A percentile compares a stretch with the other conserved stretches of the same genome.
phyloP scores from a whole-genome alignment of 1,139 yeast species.

The Hyphopichia wangnamkhiaoensis region DNA sequence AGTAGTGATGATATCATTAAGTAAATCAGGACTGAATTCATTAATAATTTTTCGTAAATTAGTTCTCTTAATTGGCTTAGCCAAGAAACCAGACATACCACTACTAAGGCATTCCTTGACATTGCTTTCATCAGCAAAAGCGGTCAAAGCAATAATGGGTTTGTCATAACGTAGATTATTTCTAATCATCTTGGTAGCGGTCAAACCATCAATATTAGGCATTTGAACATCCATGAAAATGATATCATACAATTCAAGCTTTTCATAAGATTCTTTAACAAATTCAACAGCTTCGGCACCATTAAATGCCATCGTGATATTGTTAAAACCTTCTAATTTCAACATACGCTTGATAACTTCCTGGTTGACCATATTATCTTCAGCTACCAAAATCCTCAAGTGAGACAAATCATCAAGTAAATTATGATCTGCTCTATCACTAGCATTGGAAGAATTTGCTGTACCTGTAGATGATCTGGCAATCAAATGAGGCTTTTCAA shows the following conservation, averaged over 20 bases:
- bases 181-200: conserved; percentile 76
- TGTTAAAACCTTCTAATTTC: conserved; percentile 69
- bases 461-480: conserved; percentile 60
- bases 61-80: conserved; percentile 81
- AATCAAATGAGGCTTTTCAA: conserved; percentile 48
- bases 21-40: conserved; percentile 41
- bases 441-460: conserved; percentile 40
- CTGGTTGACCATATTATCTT: conserved; percentile 88
- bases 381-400: conserved; percentile 79
- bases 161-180: conserved; percentile 59
- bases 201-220: conserved; percentile 89
- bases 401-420: conserved; percentile 34
- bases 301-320: conserved; percentile 77
- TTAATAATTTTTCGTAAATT: conserved; percentile 56
- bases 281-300: conserved; percentile 84
- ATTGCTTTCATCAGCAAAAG: conserved; percentile 88
- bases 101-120: conserved; percentile 73
- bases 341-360: conserved; percentile 88
- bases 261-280: conserved; percentile 52
- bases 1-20: conserved; percentile 29
- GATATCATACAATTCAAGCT: conserved; percentile 54
- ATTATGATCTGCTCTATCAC: conserved; percentile 19
- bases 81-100: conserved; percentile 86
- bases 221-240: conserved; percentile 96
- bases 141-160: conserved; percentile 92